These are phyloP conservation scores for Leptographium flavum DNA, from an alignment of 2,329 filamentous ascomycete species.

Conservation along the genomic window DNA sequence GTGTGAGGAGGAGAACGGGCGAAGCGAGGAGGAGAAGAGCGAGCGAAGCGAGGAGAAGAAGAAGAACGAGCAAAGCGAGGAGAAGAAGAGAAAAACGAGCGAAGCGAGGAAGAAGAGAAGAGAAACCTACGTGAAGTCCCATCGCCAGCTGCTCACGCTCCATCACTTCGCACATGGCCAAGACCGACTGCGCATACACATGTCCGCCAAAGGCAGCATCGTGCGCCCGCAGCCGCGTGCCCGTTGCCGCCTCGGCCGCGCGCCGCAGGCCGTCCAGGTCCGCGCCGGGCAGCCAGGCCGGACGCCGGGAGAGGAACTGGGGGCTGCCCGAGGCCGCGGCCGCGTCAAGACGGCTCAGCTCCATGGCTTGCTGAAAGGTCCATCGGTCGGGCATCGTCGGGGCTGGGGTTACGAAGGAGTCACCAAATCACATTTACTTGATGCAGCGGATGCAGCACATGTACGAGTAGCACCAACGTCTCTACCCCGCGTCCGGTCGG, in stretches of 20 bases:
- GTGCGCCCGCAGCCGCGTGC: slow-evolving; percentile 7
- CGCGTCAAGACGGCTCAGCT: slow-evolving; percentile 18
- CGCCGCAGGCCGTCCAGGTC: slow-evolving; percentile 14
- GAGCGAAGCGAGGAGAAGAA: slow-evolving; percentile 11
- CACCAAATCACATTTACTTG: too few relatives aligned
- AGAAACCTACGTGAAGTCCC: slow-evolving; percentile 25
- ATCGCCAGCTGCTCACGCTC: slow-evolving; percentile 5
- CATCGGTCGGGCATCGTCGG: too few relatives aligned
- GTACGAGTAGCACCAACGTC: too few relatives aligned
- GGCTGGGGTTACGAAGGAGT: too few relatives aligned
- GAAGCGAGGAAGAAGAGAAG: too few relatives aligned
- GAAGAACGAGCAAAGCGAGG: too few relatives aligned
- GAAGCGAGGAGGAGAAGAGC: too few relatives aligned
- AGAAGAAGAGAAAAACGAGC: slow-evolving; percentile 15
- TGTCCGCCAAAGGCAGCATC: slow-evolving; percentile 26
- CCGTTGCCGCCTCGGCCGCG: slow-evolving; percentile 1
- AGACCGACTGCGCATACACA: slow-evolving; percentile 27
- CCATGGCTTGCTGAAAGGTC: slow-evolving; percentile 22
- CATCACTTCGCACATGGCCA: slow-evolving; percentile 22
- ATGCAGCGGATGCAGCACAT: too few relatives aligned
- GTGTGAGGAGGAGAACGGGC: slow-evolving; percentile 23
- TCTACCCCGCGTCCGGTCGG: too few relatives aligned
- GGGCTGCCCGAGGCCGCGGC: slow-evolving; percentile 12
- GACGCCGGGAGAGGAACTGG: slow-evolving; percentile 21
- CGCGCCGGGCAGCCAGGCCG: slow-evolving; percentile 18